phyloP scores from a whole-genome alignment of 768 basidiomycete species.

The Udeniomyces megalosporus region DNA sequence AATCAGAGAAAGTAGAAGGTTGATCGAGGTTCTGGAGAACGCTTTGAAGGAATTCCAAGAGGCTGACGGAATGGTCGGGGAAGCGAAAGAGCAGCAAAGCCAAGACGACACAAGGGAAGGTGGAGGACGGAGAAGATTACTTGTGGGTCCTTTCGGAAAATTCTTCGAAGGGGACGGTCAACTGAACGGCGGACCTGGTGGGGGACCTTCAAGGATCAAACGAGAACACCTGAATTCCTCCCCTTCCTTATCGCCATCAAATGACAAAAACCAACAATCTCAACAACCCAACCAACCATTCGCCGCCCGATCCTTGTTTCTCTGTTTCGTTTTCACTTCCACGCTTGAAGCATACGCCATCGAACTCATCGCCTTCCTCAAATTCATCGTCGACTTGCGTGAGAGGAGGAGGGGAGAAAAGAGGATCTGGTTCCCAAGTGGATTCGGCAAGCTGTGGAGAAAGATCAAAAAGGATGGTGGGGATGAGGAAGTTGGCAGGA shows the following conservation, averaged over 20 bases:
- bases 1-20: not conserved
- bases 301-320: slow-evolving; percentile 33
- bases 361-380: slow-evolving; percentile 31
- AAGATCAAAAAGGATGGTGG: slow-evolving; percentile 14
- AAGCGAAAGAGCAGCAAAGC: no score
- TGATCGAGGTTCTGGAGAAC: no score
- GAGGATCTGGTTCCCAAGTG: slow-evolving; percentile 40
- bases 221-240: no score
- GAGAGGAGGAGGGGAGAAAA: slow-evolving; percentile 29
- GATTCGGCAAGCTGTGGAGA: slow-evolving; percentile 29
- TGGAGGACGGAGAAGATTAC: slow-evolving; percentile 29
- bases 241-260: no score
- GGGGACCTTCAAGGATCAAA: no score
- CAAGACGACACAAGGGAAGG: slow-evolving; percentile 12
- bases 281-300: not conserved
- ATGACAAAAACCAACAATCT: no score
- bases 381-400: slow-evolving; percentile 31
- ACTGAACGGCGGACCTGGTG: no score
- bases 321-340: slow-evolving; percentile 38
- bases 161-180: slow-evolving; percentile 26
- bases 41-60: no score
- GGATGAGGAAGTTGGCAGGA: not conserved
- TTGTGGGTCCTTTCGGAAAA: slow-evolving; percentile 34
- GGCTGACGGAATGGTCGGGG: no score
- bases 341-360: slow-evolving; percentile 26